Conservation (phyloP, 2,329 filamentous ascomycete genomes). For the Akanthomyces lecanii region DNA sequence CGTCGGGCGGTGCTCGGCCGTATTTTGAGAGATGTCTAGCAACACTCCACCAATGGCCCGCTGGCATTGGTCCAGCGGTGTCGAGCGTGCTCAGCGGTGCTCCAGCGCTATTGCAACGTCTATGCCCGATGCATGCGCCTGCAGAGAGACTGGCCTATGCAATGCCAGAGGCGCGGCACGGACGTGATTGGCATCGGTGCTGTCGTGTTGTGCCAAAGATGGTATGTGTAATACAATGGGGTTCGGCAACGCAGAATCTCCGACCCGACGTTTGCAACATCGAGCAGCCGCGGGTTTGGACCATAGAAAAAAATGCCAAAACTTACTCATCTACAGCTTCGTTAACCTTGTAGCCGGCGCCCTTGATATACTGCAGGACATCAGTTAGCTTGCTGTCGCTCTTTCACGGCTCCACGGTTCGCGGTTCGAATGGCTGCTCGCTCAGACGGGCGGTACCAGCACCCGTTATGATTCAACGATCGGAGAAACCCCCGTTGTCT, state of each 20-base stretch:
- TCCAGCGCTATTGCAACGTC: conserved; percentile 7
- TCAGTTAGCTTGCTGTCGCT: conserved; percentile 2
- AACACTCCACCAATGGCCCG: conserved; percentile 30
- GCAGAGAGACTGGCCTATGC: background rate
- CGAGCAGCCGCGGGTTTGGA: background rate
- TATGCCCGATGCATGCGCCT: background rate
- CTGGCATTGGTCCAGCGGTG: conserved; percentile 15
- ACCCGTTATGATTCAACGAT: background rate
- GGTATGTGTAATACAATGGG: background rate
- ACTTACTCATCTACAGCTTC: conserved; percentile 57
- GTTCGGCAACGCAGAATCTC: background rate
- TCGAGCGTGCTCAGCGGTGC: background rate
- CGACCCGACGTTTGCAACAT: background rate
- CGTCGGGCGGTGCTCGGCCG: conserved; percentile 35
- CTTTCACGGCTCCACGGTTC: background rate
- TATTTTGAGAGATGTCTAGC: conserved; percentile 31
- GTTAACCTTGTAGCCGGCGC: conserved; percentile 46
- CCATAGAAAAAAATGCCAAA: background rate
- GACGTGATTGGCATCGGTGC: background rate
- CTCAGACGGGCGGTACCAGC: background rate
- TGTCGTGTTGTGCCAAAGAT: background rate
- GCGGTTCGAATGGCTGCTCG: background rate
- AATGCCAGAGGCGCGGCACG: background rate
- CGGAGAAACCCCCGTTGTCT: background rate
- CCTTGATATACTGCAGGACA: conserved; percentile 42